Evolutionary conservation across 352 stramenopile genomes (phyloP).

Genomic region (Plasmopara halstedii): DNA sequence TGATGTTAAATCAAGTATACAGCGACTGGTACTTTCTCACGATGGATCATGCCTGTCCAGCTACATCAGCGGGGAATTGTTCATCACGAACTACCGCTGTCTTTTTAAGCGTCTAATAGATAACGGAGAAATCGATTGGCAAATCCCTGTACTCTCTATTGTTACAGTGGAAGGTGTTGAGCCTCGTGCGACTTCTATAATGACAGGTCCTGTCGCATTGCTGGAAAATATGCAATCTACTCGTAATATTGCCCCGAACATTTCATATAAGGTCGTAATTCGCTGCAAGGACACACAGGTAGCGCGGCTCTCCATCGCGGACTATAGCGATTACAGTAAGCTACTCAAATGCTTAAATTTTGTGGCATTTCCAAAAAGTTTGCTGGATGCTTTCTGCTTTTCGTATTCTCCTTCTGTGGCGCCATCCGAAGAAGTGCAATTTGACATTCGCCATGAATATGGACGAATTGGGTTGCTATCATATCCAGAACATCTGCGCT

Average conservation of each 20-base stretch:
- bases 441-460: constrained; percentile 77
- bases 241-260: constrained; percentile 42
- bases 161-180: constrained; percentile 55
- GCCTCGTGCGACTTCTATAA: constrained; percentile 15
- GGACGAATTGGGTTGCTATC: constrained; percentile 66
- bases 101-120: constrained; percentile 57
- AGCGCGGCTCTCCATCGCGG: constrained; percentile 56
- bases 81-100: constrained; percentile 80
- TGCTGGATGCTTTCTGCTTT: constrained; percentile 82
- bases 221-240: constrained; percentile 58
- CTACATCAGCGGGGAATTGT: constrained; percentile 70
- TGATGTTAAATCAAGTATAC: constrained; percentile 65
- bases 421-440: constrained; percentile 67
- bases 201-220: constrained; percentile 12
- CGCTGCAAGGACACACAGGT: constrained; percentile 76
- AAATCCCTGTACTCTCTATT: constrained; percentile 74
- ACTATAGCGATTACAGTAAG: constrained; percentile 66
- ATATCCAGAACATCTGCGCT: constrained; percentile 51
- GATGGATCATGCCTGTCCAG: constrained; percentile 62
- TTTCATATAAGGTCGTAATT: constrained; percentile 62
- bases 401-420: constrained; percentile 57
- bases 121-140: constrained; percentile 53
- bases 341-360: constrained; percentile 70
- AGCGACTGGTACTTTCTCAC: constrained; percentile 47
- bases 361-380: constrained; percentile 58